phyloP scores from a whole-genome alignment of 352 stramenopile genomes.

The Peronosclerospora sorghi region DNA sequence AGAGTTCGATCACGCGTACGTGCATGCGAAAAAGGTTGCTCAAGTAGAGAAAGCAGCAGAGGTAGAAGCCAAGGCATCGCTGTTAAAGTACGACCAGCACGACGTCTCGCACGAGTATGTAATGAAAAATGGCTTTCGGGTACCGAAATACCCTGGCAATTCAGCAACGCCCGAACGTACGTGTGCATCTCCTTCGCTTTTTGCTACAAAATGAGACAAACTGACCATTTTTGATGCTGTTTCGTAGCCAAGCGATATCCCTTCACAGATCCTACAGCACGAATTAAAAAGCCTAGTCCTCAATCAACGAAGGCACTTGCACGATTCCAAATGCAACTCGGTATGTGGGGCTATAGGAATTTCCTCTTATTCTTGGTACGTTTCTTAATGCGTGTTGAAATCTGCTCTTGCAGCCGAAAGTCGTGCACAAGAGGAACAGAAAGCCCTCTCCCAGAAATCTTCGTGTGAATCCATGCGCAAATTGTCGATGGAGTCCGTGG shows the following conservation, averaged over 20 bases:
- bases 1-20: conserved; percentile 40
- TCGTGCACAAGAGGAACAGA: conserved; percentile 19
- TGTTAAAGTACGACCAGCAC: conserved; percentile 46
- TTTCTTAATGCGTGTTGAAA: not conserved
- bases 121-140: conserved; percentile 53
- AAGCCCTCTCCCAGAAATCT: conserved; percentile 14
- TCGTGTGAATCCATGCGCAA: conserved; percentile 26
- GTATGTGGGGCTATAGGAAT: too few relatives aligned
- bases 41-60: conserved; percentile 40
- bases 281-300: conserved; percentile 32
- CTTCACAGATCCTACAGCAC: conserved; percentile 41
- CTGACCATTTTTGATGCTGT: too few relatives aligned
- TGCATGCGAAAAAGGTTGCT: conserved; percentile 40
- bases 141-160: conserved; percentile 20
- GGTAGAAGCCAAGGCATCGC: conserved; percentile 39
- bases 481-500: conserved; percentile 28
- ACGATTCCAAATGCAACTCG: conserved; percentile 48
- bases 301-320: conserved; percentile 35
- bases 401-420: conserved; percentile 15
- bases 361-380: too few relatives aligned
- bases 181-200: too few relatives aligned
- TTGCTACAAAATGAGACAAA: too few relatives aligned
- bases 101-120: conserved; percentile 42
- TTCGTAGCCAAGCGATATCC: conserved; percentile 40
- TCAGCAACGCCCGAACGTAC: conserved; percentile 10